These are phyloP conservation scores for Arachnomyces sp. DNA, from an alignment of 2,329 filamentous ascomycete genomes.

Conservation along the genomic window DNA sequence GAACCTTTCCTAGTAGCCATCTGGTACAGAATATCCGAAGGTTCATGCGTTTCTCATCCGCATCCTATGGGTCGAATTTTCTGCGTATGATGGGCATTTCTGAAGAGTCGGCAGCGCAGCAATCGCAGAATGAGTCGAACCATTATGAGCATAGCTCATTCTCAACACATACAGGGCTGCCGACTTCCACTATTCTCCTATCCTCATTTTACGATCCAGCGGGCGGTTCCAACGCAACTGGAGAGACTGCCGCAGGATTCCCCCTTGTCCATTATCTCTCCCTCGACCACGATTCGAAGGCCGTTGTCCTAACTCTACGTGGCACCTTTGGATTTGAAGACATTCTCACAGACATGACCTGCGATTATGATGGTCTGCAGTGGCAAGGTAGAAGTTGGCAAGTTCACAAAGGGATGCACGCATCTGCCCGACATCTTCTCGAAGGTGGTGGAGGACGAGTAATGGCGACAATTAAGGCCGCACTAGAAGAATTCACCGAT, in stretches of 20 bases:
- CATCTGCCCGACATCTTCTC: constrained; percentile 58
- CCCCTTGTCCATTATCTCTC: constrained; percentile 67
- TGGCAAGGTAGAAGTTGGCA: constrained; percentile 59
- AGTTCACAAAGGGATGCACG: constrained; percentile 67
- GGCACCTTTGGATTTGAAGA: constrained; percentile 68
- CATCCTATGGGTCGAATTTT: constrained; percentile 40
- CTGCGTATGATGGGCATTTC: constrained; percentile 40
- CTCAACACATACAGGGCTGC: constrained; percentile 36
- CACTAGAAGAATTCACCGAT: constrained; percentile 56
- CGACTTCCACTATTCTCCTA: constrained; percentile 45
- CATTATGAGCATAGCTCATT: constrained; percentile 40
- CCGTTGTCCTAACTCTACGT: constrained; percentile 63
- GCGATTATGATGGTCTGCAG: constrained; percentile 50
- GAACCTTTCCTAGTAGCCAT: constrained; percentile 38
- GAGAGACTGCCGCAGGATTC: constrained; percentile 57
- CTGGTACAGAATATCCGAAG: constrained; percentile 39
- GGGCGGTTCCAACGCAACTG: constrained; percentile 57
- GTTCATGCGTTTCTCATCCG: constrained; percentile 40
- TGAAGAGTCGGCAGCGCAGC: constrained; percentile 22
- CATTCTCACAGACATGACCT: constrained; percentile 64
- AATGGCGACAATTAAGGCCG: constrained; percentile 56
- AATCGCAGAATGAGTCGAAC: constrained; percentile 21
- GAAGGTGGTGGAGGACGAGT: constrained; percentile 61
- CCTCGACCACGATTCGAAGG: constrained; percentile 61
- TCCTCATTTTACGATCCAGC: constrained; percentile 64